A percentile compares a stretch with the other conserved stretches of the same genome.
These are phyloP conservation scores for Saitozyma sp. DNA, from an alignment of 768 basidiomycete genomes.

Conservation along the genomic window DNA sequence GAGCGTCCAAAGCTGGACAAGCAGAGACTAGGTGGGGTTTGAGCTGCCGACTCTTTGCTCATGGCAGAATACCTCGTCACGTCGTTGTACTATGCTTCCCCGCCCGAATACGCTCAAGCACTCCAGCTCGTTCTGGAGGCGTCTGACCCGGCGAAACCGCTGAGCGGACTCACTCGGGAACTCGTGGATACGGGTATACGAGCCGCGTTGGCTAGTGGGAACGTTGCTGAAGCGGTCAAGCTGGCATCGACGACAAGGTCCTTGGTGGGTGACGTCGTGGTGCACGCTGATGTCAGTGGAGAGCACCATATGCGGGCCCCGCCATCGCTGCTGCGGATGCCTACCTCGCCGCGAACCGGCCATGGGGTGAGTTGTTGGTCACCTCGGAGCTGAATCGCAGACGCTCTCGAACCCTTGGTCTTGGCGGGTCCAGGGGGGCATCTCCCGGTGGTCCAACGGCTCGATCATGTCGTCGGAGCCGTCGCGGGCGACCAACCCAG, in stretches of 20 bases:
- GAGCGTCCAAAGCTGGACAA: conserved; percentile 21
- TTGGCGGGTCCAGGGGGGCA: background rate
- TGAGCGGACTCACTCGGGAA: conserved; percentile 26
- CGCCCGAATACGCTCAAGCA: conserved; percentile 19
- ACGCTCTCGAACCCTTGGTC: conserved; percentile 2
- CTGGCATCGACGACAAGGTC: conserved; percentile 17
- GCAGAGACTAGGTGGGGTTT: conserved; percentile 15
- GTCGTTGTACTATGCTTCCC: conserved; percentile 25
- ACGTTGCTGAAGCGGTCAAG: conserved; percentile 15
- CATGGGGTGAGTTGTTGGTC: conserved; percentile 15
- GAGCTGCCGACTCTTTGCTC: too few relatives aligned
- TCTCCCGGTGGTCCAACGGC: background rate
- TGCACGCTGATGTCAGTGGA: conserved; percentile 28
- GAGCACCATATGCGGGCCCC: conserved; percentile 20
- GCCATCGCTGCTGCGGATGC: conserved; percentile 28
- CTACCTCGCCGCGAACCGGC: conserved; percentile 15
- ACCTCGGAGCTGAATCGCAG: background rate
- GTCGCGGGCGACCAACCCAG: too few relatives aligned
- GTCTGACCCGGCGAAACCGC: conserved; percentile 15
- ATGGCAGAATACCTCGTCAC: conserved; percentile 26
- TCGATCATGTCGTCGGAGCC: background rate
- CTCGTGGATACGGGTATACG: conserved; percentile 33
- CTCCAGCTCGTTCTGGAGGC: conserved; percentile 17
- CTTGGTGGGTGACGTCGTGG: conserved; percentile 17
- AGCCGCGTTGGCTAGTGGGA: conserved; percentile 10